These are phyloP conservation scores for Peronosclerospora sorghi DNA, from an alignment of 352 stramenopile species.

Conservation along the genomic window DNA sequence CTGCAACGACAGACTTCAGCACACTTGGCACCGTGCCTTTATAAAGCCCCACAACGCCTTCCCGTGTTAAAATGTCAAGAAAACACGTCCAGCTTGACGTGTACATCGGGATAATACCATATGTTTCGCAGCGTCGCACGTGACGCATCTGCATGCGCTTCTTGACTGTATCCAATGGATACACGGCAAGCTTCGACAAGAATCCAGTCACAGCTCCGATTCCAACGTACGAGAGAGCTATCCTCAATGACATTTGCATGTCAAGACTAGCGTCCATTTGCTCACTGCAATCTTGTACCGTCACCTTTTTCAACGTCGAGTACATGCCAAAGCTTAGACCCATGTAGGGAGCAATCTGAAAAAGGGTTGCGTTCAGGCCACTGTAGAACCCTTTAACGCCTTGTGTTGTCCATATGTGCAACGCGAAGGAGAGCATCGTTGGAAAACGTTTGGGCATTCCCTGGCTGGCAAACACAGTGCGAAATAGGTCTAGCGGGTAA, in stretches of 20 bases:
- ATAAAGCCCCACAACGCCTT: conserved; percentile 67
- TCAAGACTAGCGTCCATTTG: conserved; percentile 2
- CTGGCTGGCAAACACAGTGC: conserved; percentile 89
- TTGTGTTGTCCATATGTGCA: conserved; percentile 55
- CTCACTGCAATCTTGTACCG: conserved; percentile 11
- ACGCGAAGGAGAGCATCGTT: conserved; percentile 65
- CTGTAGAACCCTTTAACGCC: conserved; percentile 86
- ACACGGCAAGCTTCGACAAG: conserved; percentile 88
- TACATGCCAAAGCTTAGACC: conserved; percentile 93
- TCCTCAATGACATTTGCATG: conserved; percentile 14
- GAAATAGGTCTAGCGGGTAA: conserved; percentile 92
- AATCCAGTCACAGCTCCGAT: conserved; percentile 83
- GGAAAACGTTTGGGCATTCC: conserved; percentile 76
- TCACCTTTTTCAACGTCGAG: conserved; percentile 36
- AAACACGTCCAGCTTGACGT: conserved; percentile 48
- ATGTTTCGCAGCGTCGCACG: conserved; percentile 41
- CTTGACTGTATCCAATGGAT: conserved; percentile 94
- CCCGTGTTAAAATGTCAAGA: conserved; percentile 36
- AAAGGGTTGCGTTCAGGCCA: conserved; percentile 71
- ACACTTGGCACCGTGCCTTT: conserved; percentile 72
- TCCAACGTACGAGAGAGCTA: conserved; percentile 46
- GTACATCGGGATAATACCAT: conserved; percentile 65
- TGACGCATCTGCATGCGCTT: conserved; percentile 90
- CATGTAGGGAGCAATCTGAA: conserved; percentile 94
- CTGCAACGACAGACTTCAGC: conserved; percentile 67